These are phyloP conservation scores for Podila horticola DNA, from an alignment of 192 early-diverging fungal genomes.

Conservation along the genomic window DNA sequence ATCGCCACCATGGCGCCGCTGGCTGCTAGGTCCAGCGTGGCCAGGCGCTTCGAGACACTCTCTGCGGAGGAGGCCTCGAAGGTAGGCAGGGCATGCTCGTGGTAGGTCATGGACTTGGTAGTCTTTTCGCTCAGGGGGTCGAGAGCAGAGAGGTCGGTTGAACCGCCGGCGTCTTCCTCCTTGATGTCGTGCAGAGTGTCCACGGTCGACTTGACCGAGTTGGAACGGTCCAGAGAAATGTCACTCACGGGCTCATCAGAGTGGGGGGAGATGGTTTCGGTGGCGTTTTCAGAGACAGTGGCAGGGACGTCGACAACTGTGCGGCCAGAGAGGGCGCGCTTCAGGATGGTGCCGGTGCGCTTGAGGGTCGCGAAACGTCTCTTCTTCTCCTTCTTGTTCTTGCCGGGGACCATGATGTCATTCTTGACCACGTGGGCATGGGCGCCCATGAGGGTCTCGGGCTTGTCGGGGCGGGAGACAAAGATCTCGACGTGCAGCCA, in stretches of 20 bases:
- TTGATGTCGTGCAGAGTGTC: constrained; percentile 9
- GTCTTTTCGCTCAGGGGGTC: neutral
- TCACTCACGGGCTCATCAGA: neutral
- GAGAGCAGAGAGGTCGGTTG: neutral
- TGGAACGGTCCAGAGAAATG: constrained; percentile 13
- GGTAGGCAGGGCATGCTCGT: constrained; percentile 24
- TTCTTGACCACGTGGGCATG: constrained; percentile 43
- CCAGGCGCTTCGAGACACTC: constrained; percentile 19
- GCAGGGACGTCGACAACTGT: constrained; percentile 10
- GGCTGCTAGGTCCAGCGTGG: constrained; percentile 21
- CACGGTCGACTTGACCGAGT: constrained; percentile 13
- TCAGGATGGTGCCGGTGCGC: constrained; percentile 32
- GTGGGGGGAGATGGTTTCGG: neutral
- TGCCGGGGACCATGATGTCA: constrained; percentile 34
- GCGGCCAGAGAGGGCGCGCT: constrained; percentile 32
- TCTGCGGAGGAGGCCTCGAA: constrained; percentile 25
- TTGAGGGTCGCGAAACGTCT: constrained; percentile 17
- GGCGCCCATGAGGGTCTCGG: constrained; percentile 29
- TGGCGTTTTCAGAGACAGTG: neutral
- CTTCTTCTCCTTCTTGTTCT: constrained; percentile 17
- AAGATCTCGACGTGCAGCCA: constrained; percentile 43
- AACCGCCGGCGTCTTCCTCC: neutral
- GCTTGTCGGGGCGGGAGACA: constrained; percentile 44
- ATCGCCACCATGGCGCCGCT: constrained; percentile 20
- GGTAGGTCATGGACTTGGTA: constrained; percentile 21